phyloP scores from a whole-genome alignment of 441 rosid genomes.

The Populus hybrid region DNA sequence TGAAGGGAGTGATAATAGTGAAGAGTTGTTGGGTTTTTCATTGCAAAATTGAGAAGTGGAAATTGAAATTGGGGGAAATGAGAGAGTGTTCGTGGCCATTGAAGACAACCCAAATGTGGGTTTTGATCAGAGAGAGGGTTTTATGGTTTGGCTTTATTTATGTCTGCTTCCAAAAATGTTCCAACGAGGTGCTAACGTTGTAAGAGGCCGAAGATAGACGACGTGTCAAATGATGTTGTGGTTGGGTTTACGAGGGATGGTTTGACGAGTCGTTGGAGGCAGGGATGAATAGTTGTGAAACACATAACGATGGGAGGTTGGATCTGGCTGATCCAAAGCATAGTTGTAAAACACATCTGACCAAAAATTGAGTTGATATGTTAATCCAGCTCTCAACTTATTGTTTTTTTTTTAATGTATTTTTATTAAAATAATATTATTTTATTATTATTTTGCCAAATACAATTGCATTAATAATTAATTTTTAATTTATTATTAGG shows the following conservation, averaged over 20 bases:
- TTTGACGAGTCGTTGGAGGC: not conserved
- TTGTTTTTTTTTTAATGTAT: too few relatives aligned
- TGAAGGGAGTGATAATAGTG: conserved; percentile 18
- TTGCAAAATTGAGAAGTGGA: conserved; percentile 27
- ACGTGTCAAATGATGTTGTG: not conserved
- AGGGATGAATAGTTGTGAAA: not conserved
- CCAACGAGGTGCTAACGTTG: not conserved
- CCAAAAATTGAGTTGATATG: too few relatives aligned
- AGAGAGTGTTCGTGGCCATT: conserved; percentile 59
- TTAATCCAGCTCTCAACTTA: too few relatives aligned
- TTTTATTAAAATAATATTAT: too few relatives aligned
- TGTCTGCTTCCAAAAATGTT: not conserved
- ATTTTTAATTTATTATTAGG: too few relatives aligned
- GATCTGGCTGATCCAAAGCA: too few relatives aligned
- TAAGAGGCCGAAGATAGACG: not conserved
- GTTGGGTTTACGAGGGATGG: not conserved
- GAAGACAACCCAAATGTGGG: not conserved
- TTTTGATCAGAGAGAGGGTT: not conserved
- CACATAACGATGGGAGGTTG: too few relatives aligned
- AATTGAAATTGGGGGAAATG: conserved; percentile 42
- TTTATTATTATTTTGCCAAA: too few relatives aligned
- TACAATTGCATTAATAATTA: too few relatives aligned
- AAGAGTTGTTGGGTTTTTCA: conserved; percentile 18
- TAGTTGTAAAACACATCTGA: too few relatives aligned
- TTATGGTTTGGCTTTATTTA: not conserved